phyloP scores from a whole-genome alignment of 2,329 filamentous ascomycete genomes.

The Beauveria medogensis region DNA sequence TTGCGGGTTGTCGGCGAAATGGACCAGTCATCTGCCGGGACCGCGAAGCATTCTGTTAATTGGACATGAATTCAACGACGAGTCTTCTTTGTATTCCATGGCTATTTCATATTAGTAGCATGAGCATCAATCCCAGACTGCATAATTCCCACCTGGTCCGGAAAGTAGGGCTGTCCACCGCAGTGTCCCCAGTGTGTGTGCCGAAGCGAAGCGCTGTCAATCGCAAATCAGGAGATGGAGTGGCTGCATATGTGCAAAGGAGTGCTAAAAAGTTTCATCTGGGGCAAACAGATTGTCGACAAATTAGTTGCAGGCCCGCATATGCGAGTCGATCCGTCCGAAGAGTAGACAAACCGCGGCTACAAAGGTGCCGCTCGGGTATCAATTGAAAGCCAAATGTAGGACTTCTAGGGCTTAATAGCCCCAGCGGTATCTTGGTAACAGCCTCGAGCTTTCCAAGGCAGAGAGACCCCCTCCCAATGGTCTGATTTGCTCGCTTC shows the following conservation, averaged over 20 bases:
- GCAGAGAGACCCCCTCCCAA: not conserved
- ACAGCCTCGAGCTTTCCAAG: not conserved
- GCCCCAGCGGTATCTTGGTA: not conserved
- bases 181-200: not conserved
- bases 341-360: not conserved
- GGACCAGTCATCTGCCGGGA: conserved; percentile 11
- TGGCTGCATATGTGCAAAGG: not conserved
- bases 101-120: not conserved
- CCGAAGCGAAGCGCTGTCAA: conserved; percentile 1
- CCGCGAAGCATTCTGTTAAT: conserved; percentile 6
- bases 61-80: not conserved
- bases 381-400: not conserved
- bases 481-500: conserved; percentile 3
- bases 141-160: not conserved
- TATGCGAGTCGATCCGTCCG: not conserved
- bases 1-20: conserved; percentile 9
- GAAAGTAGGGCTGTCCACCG: not conserved
- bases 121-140: conserved; percentile 9
- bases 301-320: conserved; percentile 8
- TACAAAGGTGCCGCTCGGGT: not conserved
- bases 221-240: not conserved
- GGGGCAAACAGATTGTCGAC: not conserved
- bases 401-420: not conserved
- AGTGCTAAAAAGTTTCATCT: not conserved
- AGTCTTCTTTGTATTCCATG: not conserved